phyloP scores from a whole-genome alignment of 179 eudicot species.

The Heliamphora pulchella region DNA sequence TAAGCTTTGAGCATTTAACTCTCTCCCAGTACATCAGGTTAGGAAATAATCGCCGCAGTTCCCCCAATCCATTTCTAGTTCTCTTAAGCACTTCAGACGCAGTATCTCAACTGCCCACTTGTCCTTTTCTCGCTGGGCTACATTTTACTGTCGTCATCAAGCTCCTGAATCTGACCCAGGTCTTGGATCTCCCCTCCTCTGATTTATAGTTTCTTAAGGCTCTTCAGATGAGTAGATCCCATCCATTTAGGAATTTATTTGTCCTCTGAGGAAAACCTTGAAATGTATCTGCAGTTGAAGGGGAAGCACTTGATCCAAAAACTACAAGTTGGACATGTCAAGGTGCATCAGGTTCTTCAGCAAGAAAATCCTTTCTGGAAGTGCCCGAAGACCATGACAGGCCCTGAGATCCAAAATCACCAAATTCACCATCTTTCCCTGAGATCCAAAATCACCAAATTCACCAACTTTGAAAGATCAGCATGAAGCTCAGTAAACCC shows the following conservation, averaged over 20 bases:
- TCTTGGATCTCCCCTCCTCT: too few species aligned
- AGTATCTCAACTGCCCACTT: slow-evolving; percentile 25
- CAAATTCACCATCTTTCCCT: slow-evolving; percentile 24
- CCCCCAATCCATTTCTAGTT: slow-evolving; percentile 26
- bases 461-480: too few species aligned
- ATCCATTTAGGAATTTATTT: too few species aligned
- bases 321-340: slow-evolving; percentile 27
- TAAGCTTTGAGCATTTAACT: slow-evolving; percentile 30
- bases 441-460: slow-evolving; percentile 28
- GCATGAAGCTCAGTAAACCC: too few species aligned
- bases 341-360: slow-evolving; percentile 28
- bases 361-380: slow-evolving; percentile 22
- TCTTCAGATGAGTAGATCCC: too few species aligned
- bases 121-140: background rate
- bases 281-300: too few species aligned
- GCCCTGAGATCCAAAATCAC: slow-evolving; percentile 31
- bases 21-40: slow-evolving; percentile 22
- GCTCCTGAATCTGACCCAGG: too few species aligned
- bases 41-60: slow-evolving; percentile 25
- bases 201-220: too few species aligned
- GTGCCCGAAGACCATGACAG: slow-evolving; percentile 31
- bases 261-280: too few species aligned
- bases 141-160: too few species aligned
- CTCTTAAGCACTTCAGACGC: slow-evolving; percentile 29
- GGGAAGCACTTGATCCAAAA: too few species aligned